Evolutionary conservation across 257 asterid genomes (phyloP).

Genomic region (Gentiana macrophylla): DNA sequence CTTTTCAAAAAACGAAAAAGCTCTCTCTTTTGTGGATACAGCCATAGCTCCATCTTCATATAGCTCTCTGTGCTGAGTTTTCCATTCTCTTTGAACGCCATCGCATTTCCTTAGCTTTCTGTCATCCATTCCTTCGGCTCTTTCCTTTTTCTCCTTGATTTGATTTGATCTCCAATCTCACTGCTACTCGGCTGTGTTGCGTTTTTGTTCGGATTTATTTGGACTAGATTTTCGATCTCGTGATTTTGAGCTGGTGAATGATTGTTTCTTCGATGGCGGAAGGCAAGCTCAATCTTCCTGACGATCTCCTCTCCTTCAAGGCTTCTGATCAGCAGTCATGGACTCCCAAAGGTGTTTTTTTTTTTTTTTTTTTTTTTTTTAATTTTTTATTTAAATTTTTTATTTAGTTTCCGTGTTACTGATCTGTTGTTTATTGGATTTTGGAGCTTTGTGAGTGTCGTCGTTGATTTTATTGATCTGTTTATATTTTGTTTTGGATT

Average conservation of each 20-base stretch:
- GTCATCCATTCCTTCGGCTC: neutral
- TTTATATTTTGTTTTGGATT: neutral
- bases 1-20: too few relatives aligned
- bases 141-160: neutral
- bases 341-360: constrained; percentile 57
- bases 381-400: too few relatives aligned
- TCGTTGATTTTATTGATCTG: constrained; percentile 35
- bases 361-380: neutral
- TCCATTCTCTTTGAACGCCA: constrained; percentile 9
- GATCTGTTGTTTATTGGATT: constrained; percentile 19
- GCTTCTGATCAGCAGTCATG: constrained; percentile 56
- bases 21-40: too few relatives aligned
- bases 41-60: neutral
- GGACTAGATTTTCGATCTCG: neutral
- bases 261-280: constrained; percentile 51
- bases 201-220: constrained; percentile 10
- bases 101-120: neutral
- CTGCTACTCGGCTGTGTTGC: too few relatives aligned
- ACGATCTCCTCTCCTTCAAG: constrained; percentile 56
- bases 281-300: constrained; percentile 65
- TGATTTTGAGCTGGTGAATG: constrained; percentile 3
- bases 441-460: constrained; percentile 11
- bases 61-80: neutral
- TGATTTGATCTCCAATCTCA: too few relatives aligned
- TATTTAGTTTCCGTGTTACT: constrained; percentile 5